Percentiles rank a stretch among this genome's conserved stretches.
phyloP scores from a whole-genome alignment of 169 alveolate species.

The Cryptosporidium ubiquitum region DNA sequence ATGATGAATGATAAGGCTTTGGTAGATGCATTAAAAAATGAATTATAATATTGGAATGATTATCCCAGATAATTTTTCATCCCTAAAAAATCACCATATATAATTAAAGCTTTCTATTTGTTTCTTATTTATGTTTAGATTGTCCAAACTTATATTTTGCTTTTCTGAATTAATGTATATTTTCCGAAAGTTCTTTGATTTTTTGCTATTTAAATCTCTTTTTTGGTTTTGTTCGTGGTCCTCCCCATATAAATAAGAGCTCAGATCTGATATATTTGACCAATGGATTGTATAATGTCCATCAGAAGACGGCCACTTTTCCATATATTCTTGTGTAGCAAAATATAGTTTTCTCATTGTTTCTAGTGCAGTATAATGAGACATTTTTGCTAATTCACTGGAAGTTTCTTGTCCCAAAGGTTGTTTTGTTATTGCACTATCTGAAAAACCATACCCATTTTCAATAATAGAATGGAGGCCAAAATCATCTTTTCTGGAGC shows the following conservation, averaged over 20 bases:
- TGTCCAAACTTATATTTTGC: background rate
- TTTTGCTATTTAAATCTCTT: background rate
- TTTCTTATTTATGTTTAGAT: background rate
- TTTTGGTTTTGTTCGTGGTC: background rate
- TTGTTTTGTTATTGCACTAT: background rate
- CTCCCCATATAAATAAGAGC: slow-evolving; percentile 46
- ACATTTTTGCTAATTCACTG: background rate
- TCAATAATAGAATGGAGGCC: background rate
- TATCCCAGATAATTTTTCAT: background rate
- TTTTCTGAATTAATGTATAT: background rate
- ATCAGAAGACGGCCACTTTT: slow-evolving; percentile 61
- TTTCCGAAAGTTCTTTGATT: slow-evolving; percentile 6
- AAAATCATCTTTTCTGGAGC: background rate
- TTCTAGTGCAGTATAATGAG: slow-evolving; percentile 48
- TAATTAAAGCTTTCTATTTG: slow-evolving; percentile 35
- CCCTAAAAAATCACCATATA: slow-evolving; percentile 12
- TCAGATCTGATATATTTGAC: slow-evolving; percentile 48
- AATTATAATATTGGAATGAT: background rate
- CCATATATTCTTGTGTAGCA: slow-evolving; percentile 40
- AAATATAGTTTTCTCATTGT: slow-evolving; percentile 57
- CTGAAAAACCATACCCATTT: background rate
- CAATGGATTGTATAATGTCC: slow-evolving; percentile 65
- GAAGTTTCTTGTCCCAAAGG: background rate
- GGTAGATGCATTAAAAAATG: slow-evolving; percentile 39
- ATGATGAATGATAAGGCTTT: slow-evolving; percentile 33